phyloP scores from a whole-genome alignment of 208 protist genomes.

The Crithidia mellificae region DNA sequence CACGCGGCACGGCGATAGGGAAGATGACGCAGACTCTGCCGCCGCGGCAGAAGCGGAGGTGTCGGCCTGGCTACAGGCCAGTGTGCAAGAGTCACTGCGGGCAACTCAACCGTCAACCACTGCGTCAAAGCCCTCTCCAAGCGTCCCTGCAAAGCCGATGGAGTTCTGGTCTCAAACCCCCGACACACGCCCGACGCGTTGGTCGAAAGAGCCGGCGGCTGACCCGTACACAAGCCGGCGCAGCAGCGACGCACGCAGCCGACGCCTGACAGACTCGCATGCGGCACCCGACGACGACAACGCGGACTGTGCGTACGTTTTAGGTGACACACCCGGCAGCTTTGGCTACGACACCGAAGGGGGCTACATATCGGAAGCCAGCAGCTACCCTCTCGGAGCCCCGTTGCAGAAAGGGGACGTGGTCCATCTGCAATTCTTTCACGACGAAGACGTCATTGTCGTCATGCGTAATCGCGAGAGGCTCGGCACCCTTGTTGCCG shows the following conservation, averaged over 20 bases:
- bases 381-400: constrained; percentile 22
- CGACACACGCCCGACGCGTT: background rate
- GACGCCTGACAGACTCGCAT: background rate
- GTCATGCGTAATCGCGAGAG: constrained; percentile 24
- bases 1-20: background rate
- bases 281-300: background rate
- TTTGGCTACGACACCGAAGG: constrained; percentile 35
- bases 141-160: constrained; percentile 6
- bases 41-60: constrained; percentile 25
- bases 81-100: constrained; percentile 17
- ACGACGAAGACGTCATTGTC: constrained; percentile 34
- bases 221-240: constrained; percentile 1
- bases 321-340: constrained; percentile 34
- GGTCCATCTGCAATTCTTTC: constrained; percentile 24
- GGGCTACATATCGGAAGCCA: constrained; percentile 13
- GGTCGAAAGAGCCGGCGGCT: background rate
- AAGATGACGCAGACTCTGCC: constrained; percentile 11
- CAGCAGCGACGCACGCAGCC: background rate
- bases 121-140: no score
- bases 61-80: constrained; percentile 25
- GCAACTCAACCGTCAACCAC: no score
- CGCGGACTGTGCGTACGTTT: constrained; percentile 16
- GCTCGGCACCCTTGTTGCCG: constrained; percentile 28
- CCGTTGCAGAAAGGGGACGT: constrained; percentile 18
- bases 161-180: constrained; percentile 10